Conservation (phyloP, 2,329 filamentous ascomycete genomes). For the Paecilomyces niveus region DNA sequence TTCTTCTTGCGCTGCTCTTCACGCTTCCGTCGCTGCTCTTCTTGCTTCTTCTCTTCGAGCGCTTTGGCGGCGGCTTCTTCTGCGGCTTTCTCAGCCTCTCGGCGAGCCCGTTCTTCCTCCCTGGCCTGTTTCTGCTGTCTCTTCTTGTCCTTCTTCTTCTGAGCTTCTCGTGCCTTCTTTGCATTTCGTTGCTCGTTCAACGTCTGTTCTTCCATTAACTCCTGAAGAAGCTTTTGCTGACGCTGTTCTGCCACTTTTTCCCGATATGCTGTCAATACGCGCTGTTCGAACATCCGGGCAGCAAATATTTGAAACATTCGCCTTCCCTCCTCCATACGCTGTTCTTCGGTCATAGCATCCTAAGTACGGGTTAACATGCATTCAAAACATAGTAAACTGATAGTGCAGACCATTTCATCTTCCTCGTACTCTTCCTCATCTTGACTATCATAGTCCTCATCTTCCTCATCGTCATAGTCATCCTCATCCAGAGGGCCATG, state of each 20-base stretch:
- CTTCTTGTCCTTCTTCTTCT: conserved; percentile 93
- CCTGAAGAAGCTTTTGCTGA: conserved; percentile 82
- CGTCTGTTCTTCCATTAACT: conserved; percentile 77
- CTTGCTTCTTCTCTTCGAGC: conserved; percentile 68
- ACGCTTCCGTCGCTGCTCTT: conserved; percentile 72
- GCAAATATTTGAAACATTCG: conserved; percentile 99
- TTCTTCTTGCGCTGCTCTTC: conserved; percentile 90
- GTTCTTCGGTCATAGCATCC: conserved; percentile 96
- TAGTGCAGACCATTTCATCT: conserved; percentile 52
- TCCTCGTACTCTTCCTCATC: conserved; percentile 60
- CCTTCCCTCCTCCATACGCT: conserved; percentile 96
- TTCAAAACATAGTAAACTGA: conserved; percentile 9
- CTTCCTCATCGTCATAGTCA: conserved; percentile 67
- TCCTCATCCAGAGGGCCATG: conserved; percentile 71
- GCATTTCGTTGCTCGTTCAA: conserved; percentile 73
- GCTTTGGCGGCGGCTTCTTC: conserved; percentile 72
- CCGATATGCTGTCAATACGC: conserved; percentile 92
- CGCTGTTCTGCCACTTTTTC: conserved; percentile 94
- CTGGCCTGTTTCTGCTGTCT: conserved; percentile 78
- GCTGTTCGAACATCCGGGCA: conserved; percentile 97
- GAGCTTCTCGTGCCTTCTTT: conserved; percentile 88
- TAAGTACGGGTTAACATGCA: conserved; percentile 44
- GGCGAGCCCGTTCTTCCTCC: conserved; percentile 83
- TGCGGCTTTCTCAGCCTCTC: conserved; percentile 80
- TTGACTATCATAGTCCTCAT: conserved; percentile 61